phyloP scores from a whole-genome alignment of 1,284 basidiomycete genomes.

The Fomitopsis pinicola region DNA sequence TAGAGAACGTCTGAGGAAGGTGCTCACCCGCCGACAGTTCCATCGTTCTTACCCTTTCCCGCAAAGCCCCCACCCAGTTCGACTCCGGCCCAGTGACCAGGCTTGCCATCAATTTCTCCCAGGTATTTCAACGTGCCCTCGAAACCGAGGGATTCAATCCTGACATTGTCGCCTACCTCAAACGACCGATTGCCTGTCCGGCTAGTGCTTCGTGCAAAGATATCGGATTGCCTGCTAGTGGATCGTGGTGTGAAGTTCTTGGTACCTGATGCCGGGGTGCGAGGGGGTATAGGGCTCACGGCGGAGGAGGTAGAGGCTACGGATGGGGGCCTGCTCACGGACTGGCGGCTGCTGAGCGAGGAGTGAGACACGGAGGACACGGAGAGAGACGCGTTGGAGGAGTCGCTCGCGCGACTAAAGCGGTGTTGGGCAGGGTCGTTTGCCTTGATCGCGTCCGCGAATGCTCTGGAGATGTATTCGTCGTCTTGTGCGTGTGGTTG shows the following conservation, averaged over 20 bases:
- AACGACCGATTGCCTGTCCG: slow-evolving; percentile 41
- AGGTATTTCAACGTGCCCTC: slow-evolving; percentile 80
- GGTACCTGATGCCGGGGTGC: slow-evolving; percentile 34
- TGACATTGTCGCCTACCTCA: slow-evolving; percentile 75
- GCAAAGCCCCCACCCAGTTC: slow-evolving; percentile 81
- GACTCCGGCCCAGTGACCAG: slow-evolving; percentile 87
- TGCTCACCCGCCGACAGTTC: slow-evolving; percentile 81
- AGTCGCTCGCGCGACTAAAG: slow-evolving; percentile 31
- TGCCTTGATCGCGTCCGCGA: slow-evolving; percentile 71
- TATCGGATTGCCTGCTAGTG: slow-evolving; percentile 60
- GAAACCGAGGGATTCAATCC: slow-evolving; percentile 81
- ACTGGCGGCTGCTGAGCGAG: slow-evolving; percentile 35
- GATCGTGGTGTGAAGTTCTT: slow-evolving; percentile 53
- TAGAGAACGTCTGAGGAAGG: neutral
- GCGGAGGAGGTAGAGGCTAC: slow-evolving; percentile 34
- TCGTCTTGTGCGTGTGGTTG: slow-evolving; percentile 33
- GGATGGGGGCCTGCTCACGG: slow-evolving; percentile 33
- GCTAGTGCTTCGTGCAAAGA: slow-evolving; percentile 40
- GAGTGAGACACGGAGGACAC: slow-evolving; percentile 32
- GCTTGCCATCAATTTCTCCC: slow-evolving; percentile 82
- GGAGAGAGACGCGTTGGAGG: slow-evolving; percentile 45
- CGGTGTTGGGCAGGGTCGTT: slow-evolving; percentile 75
- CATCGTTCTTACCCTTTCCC: slow-evolving; percentile 97
- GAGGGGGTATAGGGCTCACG: slow-evolving; percentile 46
- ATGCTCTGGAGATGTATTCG: slow-evolving; percentile 60